Conservation (phyloP, 176 grass and related monocot genomes). For the Musa itinerans region DNA sequence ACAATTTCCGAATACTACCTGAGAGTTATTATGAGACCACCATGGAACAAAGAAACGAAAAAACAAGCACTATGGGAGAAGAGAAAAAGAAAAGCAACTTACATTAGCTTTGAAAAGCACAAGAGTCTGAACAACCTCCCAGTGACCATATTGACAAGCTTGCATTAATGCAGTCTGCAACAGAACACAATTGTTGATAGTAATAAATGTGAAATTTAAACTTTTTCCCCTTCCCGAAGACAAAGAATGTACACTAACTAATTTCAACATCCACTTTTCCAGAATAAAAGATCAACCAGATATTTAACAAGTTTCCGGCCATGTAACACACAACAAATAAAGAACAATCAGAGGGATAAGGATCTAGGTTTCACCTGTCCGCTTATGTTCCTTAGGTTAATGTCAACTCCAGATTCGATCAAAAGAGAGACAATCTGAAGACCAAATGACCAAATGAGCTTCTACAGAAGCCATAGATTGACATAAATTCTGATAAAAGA, state of each 20-base stretch:
- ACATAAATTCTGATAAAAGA: slow-evolving; percentile 5
- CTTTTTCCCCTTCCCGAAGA: background rate
- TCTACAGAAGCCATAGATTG: slow-evolving; percentile 11
- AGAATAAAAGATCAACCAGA: background rate
- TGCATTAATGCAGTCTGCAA: slow-evolving; percentile 92
- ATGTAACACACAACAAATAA: slow-evolving; percentile 8
- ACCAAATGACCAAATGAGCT: slow-evolving; percentile 14
- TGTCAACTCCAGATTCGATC: slow-evolving; percentile 72
- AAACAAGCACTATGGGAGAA: background rate
- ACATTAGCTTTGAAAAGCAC: slow-evolving; percentile 88
- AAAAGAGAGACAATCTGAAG: slow-evolving; percentile 77
- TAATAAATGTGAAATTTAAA: background rate
- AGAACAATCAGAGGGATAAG: background rate
- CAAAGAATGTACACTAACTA: background rate
- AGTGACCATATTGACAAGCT: slow-evolving; percentile 89
- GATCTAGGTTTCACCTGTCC: slow-evolving; percentile 43
- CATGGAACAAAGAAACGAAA: background rate
- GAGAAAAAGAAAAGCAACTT: slow-evolving; percentile 2
- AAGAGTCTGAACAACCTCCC: slow-evolving; percentile 88
- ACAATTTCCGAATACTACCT: slow-evolving; percentile 7
- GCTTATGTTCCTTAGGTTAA: slow-evolving; percentile 79
- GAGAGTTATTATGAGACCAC: background rate
- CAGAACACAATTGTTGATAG: slow-evolving; percentile 3
- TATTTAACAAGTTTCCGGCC: background rate
- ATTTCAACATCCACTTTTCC: background rate